Evolutionary conservation across 2,329 filamentous ascomycete genomes (phyloP), one percentile per base, ranked within the genome.

Genomic region (Kalaharituber pfeilii): DNA sequence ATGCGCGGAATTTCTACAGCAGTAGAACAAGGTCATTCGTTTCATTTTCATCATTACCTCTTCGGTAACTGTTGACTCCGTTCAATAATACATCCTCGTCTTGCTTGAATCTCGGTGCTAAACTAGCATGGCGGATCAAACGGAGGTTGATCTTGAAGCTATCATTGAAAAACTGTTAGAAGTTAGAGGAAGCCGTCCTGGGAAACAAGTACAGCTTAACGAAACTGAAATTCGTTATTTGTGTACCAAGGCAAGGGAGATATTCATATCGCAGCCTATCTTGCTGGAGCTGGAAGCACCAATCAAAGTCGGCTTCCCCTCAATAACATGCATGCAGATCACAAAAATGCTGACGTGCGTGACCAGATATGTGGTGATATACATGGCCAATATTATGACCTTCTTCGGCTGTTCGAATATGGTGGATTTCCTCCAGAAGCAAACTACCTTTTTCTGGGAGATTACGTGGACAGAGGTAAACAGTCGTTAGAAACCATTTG

Each of bases 201-300:
- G 91, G 66, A 98, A 98, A 76, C 91, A 96, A 73, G 91, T 98
- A 54, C 89, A 96, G 74, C 79, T 98, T 63, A 76, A 94, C 62
- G 91, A 98, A 72, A 81, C 86, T 58, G 91, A 96, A 74, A 98
- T 98, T 65, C 84, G 89, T 68, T 94, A 81, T 72, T 80, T 98
- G 62, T 98, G 91, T 79, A 95, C 89, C 69, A 96, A 96, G 76
- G 88, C 89, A 60, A 84, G 91, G 63, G 91, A 98, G 75, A 96
- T 98, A 66, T 96, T 98, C 76, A 96, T 98, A 71, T 95, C 88
- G 59, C 91, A 98, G 75, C 91, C 91, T 62, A 96, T 96, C 67
- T 76, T 98, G 63, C 80, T 98, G 63, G 91, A 98, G 75, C 79
- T 98, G 51, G 91, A 96, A 72, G 91, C 91, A 67, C 91, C 91